Evolutionary conservation across 768 basidiomycete genomes (phyloP).

Genomic region (Agrocybe pediades): DNA sequence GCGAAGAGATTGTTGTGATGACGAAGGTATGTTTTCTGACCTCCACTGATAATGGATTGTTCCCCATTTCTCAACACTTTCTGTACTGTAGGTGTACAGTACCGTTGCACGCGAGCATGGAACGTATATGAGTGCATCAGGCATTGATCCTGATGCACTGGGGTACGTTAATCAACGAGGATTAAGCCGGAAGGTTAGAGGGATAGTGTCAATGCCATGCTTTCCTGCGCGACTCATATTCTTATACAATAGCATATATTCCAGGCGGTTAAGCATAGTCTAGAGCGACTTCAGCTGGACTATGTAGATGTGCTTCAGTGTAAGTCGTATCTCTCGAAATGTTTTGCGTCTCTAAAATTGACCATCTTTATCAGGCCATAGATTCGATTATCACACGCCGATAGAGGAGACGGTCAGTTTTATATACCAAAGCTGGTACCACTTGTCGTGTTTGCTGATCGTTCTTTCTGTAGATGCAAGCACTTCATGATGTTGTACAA

Average conservation of each 20-base stretch:
- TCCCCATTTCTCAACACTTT: no score
- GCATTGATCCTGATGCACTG: slow-evolving; percentile 30
- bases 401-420: slow-evolving; percentile 52
- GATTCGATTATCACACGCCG: slow-evolving; percentile 59
- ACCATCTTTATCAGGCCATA: slow-evolving; percentile 39
- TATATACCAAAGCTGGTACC: not conserved
- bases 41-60: not conserved
- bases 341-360: slow-evolving; percentile 16
- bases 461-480: slow-evolving; percentile 51
- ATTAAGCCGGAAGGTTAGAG: slow-evolving; percentile 31
- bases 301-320: slow-evolving; percentile 80
- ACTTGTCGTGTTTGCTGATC: not conserved
- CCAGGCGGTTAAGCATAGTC: slow-evolving; percentile 59
- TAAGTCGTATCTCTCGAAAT: slow-evolving; percentile 18
- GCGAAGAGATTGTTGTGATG: slow-evolving; percentile 78
- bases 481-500: slow-evolving; percentile 66
- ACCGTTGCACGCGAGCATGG: slow-evolving; percentile 30
- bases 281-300: slow-evolving; percentile 72
- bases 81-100: slow-evolving; percentile 42
- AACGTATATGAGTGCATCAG: slow-evolving; percentile 9
- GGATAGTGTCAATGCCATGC: not conserved
- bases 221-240: no score
- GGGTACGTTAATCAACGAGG: slow-evolving; percentile 62
- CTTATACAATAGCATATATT: slow-evolving; percentile 64
- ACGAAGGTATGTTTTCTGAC: slow-evolving; percentile 53